These are phyloP conservation scores for Pachysandra terminalis DNA, from an alignment of 164 flowering plant genomes.

Conservation along the genomic window DNA sequence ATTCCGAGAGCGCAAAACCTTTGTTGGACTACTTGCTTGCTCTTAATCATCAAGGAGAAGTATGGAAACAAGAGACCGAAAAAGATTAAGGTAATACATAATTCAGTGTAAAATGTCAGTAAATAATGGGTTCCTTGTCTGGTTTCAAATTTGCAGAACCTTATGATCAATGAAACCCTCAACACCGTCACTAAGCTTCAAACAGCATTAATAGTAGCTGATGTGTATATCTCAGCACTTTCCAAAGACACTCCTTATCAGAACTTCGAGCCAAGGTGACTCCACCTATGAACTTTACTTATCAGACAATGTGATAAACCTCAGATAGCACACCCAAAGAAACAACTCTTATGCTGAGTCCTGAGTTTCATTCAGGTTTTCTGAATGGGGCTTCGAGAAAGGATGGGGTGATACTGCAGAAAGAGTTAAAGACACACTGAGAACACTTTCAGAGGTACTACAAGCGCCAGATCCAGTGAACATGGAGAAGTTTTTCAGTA, in stretches of 20 bases:
- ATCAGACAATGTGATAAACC: neutral
- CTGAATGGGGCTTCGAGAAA: conserved; percentile 87
- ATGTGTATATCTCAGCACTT: conserved; percentile 40
- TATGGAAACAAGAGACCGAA: conserved; percentile 20
- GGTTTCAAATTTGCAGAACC: conserved; percentile 45
- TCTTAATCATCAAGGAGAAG: conserved; percentile 72
- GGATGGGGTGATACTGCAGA: conserved; percentile 93
- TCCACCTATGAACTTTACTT: neutral
- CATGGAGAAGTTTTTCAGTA: conserved; percentile 38
- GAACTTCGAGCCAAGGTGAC: conserved; percentile 62
- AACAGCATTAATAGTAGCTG: conserved; percentile 58
- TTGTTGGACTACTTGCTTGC: conserved; percentile 57
- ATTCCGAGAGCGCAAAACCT: conserved; percentile 34
- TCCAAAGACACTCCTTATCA: conserved; percentile 61
- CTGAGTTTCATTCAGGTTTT: conserved; percentile 41
- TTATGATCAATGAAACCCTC: conserved; percentile 70
- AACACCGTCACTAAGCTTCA: conserved; percentile 64
- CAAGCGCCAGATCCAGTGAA: conserved; percentile 53
- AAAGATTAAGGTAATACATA: neutral
- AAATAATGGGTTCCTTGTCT: neutral
- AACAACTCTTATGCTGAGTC: neutral
- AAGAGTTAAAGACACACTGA: conserved; percentile 67
- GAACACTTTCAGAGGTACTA: conserved; percentile 38
- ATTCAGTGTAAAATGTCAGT: neutral
- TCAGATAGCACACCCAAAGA: neutral